phyloP scores from a whole-genome alignment of 164 flowering plant species.

The Umbellularia californica region DNA sequence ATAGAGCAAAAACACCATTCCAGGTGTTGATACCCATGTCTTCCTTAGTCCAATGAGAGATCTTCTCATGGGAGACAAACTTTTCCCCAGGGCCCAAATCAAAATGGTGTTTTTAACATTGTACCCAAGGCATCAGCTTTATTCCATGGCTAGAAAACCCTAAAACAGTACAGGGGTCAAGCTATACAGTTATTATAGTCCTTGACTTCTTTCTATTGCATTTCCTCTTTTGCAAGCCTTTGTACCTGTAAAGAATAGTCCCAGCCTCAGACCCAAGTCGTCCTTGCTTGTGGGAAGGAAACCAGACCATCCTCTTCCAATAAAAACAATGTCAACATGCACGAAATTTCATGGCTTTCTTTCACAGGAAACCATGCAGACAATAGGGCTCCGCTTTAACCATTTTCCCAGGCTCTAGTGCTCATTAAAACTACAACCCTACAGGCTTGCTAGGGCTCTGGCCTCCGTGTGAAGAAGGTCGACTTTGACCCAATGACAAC shows the following conservation, averaged over 20 bases:
- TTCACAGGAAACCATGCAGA: conserved; percentile 9
- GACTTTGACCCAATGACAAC: conserved; percentile 3
- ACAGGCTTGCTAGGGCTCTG: conserved; percentile 11
- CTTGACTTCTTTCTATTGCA: background rate
- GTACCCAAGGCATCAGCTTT: background rate
- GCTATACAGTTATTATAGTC: background rate
- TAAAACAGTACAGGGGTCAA: background rate
- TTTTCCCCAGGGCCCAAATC: background rate
- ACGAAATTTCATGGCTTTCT: background rate
- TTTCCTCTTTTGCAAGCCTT: background rate
- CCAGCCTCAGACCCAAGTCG: background rate
- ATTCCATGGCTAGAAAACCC: background rate
- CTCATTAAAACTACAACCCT: background rate
- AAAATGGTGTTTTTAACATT: background rate
- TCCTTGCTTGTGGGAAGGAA: conserved; percentile 7
- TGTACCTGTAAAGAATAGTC: background rate
- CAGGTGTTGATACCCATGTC: no score
- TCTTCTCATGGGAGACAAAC: background rate
- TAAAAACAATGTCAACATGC: conserved; percentile 1
- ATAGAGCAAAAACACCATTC: no score
- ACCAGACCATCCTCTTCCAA: conserved; percentile 9
- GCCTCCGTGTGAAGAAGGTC: conserved; percentile 3
- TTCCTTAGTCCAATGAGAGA: no score
- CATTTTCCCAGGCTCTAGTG: background rate
- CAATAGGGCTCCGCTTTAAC: conserved; percentile 5